Percentiles rank a stretch among this genome's conserved stretches.
These are phyloP conservation scores for Colletotrichum graminicola DNA, from an alignment of 2,329 filamentous ascomycete genomes.

Conservation along the genomic window DNA sequence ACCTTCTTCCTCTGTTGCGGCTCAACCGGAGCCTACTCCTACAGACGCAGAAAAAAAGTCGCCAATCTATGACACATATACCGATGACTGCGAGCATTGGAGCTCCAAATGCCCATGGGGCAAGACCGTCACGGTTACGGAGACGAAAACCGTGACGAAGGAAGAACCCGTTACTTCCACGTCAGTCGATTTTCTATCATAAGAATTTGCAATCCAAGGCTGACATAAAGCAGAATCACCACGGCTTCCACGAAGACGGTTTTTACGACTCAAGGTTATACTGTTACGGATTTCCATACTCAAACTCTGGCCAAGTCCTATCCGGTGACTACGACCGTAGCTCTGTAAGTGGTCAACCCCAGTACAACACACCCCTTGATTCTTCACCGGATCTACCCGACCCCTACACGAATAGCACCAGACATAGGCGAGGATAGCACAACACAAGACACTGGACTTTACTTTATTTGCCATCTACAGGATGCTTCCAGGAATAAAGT, in stretches of 20 bases:
- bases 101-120: constrained; percentile 38
- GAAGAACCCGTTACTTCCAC: constrained; percentile 27
- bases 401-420: neutral
- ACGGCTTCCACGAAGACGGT: constrained; percentile 34
- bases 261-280: constrained; percentile 33
- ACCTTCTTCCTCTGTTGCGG: constrained; percentile 1
- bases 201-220: neutral
- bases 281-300: constrained; percentile 35
- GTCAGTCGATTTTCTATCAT: neutral
- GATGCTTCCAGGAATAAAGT: neutral
- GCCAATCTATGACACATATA: constrained; percentile 26
- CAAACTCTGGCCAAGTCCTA: constrained; percentile 34
- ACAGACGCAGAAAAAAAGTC: constrained; percentile 16
- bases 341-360: constrained; percentile 24
- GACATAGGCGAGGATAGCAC: neutral
- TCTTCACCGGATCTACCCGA: no score
- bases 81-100: constrained; percentile 36
- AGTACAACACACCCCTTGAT: neutral
- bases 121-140: constrained; percentile 29
- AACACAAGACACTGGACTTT: neutral
- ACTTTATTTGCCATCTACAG: neutral
- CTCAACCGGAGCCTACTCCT: constrained; percentile 19
- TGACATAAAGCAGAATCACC: constrained; percentile 14
- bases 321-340: constrained; percentile 41
- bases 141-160: constrained; percentile 12